Base-by-base conservation (phyloP, 1,284 basidiomycete genomes). In the Crepidotus sp. region DNA sequence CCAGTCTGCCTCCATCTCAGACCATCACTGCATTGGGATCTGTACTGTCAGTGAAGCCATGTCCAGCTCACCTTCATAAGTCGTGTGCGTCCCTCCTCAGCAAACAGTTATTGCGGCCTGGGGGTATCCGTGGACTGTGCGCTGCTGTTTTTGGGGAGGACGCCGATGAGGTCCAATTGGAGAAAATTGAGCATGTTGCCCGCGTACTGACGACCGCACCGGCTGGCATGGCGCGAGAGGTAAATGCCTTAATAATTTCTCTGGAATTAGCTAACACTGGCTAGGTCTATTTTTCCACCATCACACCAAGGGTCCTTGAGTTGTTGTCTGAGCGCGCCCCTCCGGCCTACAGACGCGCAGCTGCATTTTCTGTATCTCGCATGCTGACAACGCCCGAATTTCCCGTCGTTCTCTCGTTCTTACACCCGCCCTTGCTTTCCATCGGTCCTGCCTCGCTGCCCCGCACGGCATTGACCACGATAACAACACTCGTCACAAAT, bases 151-250 rank as follows among this genome's bases (percentile, higher is more conserved):
- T 87, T 49, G 76, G 78, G 0, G 80, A 83, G 46, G 73, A 74
- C 2, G 59, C 63, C 0, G 68, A 67, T 14, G 73, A 72, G 11
- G 67, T 71, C 1, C 69, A 71, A 1, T 56, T 85, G 6, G 76
- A 81, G 50, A 84, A 82, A 57, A 66, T 86, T 8, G 77, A 87
- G 50, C 77, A 80, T 42, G 65, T 83, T 15, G 67, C 81, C 11
- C 65, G 63, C 5, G 68, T 83, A 15, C 58, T 89, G 25, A 68
- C 63, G 36, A 64, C 75, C 19, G 65, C 78, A 18, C 85, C 85
- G 2, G 58, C 71, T 0, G 67, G 61, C 9, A 72, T 74, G 61
- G 62, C 65, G 22, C 59, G 70, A 24, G 64, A 76, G 61, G 84
- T 83, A 55, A 45, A 73, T 21, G 17, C 8, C 34, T 14, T 18